Conservation (phyloP, 2,329 filamentous ascomycete genomes). For the Verticillium alfalfae region DNA sequence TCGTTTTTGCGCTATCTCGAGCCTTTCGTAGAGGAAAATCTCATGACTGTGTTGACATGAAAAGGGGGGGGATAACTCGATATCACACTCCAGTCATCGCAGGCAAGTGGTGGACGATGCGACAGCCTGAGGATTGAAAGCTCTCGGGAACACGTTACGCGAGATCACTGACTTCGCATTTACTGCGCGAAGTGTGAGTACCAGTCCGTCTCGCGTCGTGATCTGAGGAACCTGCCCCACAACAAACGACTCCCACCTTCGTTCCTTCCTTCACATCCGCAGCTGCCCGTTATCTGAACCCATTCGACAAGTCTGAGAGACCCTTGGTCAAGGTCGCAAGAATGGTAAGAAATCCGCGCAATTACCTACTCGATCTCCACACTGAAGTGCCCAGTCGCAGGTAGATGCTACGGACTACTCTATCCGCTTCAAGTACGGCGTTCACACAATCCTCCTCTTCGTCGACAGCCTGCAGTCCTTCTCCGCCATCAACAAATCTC, state of each 20-base stretch:
- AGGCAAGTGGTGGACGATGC: neutral
- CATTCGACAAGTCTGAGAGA: neutral
- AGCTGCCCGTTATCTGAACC: neutral
- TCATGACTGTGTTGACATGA: neutral
- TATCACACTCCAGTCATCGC: too few relatives aligned
- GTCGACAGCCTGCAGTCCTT: constrained; percentile 54
- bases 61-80: neutral
- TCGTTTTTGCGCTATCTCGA: neutral
- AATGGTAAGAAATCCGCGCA: neutral
- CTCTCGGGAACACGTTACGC: constrained; percentile 8
- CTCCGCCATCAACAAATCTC: constrained; percentile 47
- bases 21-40: neutral
- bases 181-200: neutral
- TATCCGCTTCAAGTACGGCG: constrained; percentile 67
- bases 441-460: constrained; percentile 65
- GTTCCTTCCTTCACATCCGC: neutral
- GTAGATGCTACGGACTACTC: constrained; percentile 51
- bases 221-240: constrained; percentile 1
- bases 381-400: neutral
- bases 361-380: neutral
- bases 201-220: neutral
- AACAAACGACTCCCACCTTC: neutral
- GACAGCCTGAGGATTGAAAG: neutral
- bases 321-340: neutral
- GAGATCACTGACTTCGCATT: constrained; percentile 22